phyloP scores from a whole-genome alignment of 1,284 basidiomycete genomes.

The Heterobasidion irregulare region DNA sequence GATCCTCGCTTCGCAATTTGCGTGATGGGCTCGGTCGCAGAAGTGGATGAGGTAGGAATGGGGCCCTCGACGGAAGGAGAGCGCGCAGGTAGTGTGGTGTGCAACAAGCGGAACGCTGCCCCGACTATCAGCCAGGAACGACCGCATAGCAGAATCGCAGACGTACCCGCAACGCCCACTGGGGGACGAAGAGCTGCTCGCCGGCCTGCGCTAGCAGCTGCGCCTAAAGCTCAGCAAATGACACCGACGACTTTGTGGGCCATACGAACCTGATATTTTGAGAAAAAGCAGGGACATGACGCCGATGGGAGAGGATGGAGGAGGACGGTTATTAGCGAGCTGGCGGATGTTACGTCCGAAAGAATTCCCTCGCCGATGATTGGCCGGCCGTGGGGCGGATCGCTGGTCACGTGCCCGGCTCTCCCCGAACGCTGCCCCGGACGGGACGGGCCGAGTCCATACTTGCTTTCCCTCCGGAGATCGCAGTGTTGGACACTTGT shows the following conservation, averaged over 20 bases:
- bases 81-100: constrained; percentile 33
- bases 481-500: no score
- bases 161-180: constrained; percentile 36
- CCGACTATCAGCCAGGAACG: background rate
- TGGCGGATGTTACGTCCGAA: background rate
- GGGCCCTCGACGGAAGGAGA: constrained; percentile 26
- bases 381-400: background rate
- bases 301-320: background rate
- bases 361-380: background rate
- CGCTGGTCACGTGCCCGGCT: background rate
- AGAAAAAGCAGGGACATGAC: constrained; percentile 43
- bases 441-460: no score
- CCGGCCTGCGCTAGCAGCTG: constrained; percentile 36
- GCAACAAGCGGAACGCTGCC: constrained; percentile 46
- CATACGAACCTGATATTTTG: constrained; percentile 35
- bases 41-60: constrained; percentile 34
- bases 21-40: constrained; percentile 48
- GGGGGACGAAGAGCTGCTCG: constrained; percentile 37
- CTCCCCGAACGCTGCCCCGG: no score
- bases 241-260: no score
- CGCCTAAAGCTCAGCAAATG: background rate
- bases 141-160: constrained; percentile 3
- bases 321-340: background rate
- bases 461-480: no score
- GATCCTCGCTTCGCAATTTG: constrained; percentile 67